Conservation (phyloP, 169 alveolate species). For the Plasmodium cynomolgi region DNA sequence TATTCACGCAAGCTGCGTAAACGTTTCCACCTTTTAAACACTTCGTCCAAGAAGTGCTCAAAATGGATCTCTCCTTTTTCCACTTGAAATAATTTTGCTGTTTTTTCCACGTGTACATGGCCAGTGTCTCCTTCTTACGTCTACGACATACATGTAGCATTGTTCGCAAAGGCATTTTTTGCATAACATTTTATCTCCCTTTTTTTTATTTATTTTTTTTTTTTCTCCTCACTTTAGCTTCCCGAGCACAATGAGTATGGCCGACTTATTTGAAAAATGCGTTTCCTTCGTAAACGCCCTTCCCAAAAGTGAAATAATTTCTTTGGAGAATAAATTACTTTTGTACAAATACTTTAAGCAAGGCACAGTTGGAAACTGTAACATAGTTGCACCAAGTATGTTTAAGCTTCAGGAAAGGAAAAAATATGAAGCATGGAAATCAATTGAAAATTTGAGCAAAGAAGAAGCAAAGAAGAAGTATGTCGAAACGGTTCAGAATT, state of each 20-base stretch:
- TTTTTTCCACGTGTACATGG: neutral
- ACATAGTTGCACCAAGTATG: slow-evolving; percentile 91
- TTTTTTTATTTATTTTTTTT: slow-evolving; percentile 3
- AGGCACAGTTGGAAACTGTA: slow-evolving; percentile 94
- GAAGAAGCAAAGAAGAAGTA: slow-evolving; percentile 91
- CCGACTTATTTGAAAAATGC: slow-evolving; percentile 23
- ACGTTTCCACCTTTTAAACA: neutral
- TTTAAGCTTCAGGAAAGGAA: slow-evolving; percentile 88
- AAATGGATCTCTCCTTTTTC: neutral
- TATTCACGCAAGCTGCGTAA: neutral
- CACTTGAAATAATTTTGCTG: neutral
- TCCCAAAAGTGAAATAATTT: slow-evolving; percentile 41
- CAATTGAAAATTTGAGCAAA: slow-evolving; percentile 85
- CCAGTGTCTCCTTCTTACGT: neutral
- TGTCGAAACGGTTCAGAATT: slow-evolving; percentile 77
- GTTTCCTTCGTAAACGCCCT: slow-evolving; percentile 8
- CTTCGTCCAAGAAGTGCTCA: neutral
- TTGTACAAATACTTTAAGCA: slow-evolving; percentile 92
- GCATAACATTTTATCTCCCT: neutral
- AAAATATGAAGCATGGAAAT: slow-evolving; percentile 95
- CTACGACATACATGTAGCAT: neutral
- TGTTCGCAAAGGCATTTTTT: neutral
- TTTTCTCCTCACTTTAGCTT: neutral
- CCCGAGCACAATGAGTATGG: neutral
- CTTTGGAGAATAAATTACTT: slow-evolving; percentile 76